A percentile compares a stretch with the other conserved stretches of the same genome.
These are phyloP conservation scores for Ustilago xerochloae DNA, from an alignment of 1,284 basidiomycete species.

Conservation along the genomic window DNA sequence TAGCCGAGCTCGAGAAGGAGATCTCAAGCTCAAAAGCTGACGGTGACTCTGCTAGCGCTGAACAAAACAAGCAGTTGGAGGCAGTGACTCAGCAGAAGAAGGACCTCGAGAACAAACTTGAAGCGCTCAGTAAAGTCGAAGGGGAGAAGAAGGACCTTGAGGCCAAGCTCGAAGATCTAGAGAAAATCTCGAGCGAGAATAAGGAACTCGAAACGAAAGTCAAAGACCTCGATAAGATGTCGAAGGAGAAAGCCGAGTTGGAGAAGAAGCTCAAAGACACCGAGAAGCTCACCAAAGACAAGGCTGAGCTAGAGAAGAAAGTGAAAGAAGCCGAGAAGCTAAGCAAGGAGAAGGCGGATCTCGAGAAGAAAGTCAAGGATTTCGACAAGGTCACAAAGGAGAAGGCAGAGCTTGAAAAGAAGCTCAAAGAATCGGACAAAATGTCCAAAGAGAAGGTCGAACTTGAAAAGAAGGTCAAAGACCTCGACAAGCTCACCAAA, in stretches of 20 bases:
- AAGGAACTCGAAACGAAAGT: constrained; percentile 64
- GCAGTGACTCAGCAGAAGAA: constrained; percentile 81
- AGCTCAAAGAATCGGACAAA: constrained; percentile 6
- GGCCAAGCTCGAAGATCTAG: constrained; percentile 7
- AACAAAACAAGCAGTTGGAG: constrained; percentile 71
- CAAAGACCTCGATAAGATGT: not conserved
- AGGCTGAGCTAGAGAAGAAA: constrained; percentile 14
- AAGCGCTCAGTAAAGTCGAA: constrained; percentile 25
- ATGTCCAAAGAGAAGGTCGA: constrained; percentile 50
- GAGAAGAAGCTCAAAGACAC: constrained; percentile 23
- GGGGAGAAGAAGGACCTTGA: constrained; percentile 39
- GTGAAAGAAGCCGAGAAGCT: constrained; percentile 18
- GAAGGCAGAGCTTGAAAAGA: constrained; percentile 10
- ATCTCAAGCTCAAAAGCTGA: not conserved
- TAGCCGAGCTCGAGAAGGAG: constrained; percentile 9
- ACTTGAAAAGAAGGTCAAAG: constrained; percentile 60
- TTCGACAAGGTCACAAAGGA: constrained; percentile 72
- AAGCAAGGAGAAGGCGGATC: constrained; percentile 50
- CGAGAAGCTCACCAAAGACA: constrained; percentile 30
- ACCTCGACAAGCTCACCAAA: constrained; percentile 2
- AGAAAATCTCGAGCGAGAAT: constrained; percentile 37
- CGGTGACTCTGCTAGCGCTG: constrained; percentile 75
- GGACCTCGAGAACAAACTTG: constrained; percentile 19
- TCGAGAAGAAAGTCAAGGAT: constrained; percentile 77
- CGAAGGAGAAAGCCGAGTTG: constrained; percentile 16